Evolutionary conservation across 1,139 yeast species (phyloP), one percentile per base, ranked within the genome.

Genomic region (Kurtzmaniella quercitrusa): DNA sequence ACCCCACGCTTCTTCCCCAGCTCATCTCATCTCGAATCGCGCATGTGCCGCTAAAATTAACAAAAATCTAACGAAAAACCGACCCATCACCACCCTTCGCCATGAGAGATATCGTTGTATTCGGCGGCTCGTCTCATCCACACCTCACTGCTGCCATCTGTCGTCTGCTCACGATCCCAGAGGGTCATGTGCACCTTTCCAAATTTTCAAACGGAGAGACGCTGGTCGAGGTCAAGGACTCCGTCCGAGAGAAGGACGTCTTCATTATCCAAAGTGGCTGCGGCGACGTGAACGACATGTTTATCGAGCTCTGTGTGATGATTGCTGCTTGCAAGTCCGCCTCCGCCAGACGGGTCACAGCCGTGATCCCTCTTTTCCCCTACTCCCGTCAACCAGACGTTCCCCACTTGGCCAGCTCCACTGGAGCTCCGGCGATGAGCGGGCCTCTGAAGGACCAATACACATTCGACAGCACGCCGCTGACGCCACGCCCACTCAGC

Each of bases 281-380:
- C 58, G 96, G 96, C 11, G 82, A 85, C 56, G 96, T 91, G 39
- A 94, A 94, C 62, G 98, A 93, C 62, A 84, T 81, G 57, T 85
- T 94, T 54, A 77, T 94, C 62, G 98, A 94, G 65, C 72, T 94
- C 43, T 68, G 93, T 53, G 86, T 94, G 53, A 82, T 89, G 75
- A 81, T 94, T 41, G 85, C 95, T 15, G 98, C 98, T 5, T 91
- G 98, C 65, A 93, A 93, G 60, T 86, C 94, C 25, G 96, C 98
- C 2, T 85, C 95, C 52, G 98, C 98, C 12, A 83, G 81, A 49
- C 77, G 95, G 51, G 96, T 91, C 37, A 91, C 97, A 2, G 98
- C 96, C 0, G 96, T 94, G 33, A 72, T 93, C 63, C 98, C 99
- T 5, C 73, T 89, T 50, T 93, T 94, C 63, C 97, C 98, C 18